These are phyloP conservation scores for Brassica incana DNA, from an alignment of 345 rosid genomes.

Conservation along the genomic window DNA sequence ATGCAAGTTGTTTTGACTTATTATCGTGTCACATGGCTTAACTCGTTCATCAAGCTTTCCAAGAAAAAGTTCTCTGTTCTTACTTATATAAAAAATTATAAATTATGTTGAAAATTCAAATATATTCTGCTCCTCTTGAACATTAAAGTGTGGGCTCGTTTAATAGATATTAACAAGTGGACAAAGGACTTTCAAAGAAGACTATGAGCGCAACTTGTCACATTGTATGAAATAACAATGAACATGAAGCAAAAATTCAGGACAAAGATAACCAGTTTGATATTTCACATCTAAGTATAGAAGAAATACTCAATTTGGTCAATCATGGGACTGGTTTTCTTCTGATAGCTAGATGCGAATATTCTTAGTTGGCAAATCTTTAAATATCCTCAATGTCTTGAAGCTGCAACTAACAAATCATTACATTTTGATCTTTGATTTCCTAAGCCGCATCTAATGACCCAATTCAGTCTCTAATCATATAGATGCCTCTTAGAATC, in stretches of 20 bases:
- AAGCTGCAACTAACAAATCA: constrained; percentile 7
- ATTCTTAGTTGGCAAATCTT: constrained; percentile 26
- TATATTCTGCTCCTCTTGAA: constrained; percentile 1
- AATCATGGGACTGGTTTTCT: constrained; percentile 27
- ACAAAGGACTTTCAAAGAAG: neutral
- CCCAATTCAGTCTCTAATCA: constrained; percentile 17
- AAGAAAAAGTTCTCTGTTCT: constrained; percentile 21
- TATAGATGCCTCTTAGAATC: neutral
- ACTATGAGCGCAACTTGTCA: constrained; percentile 31
- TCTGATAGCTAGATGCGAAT: constrained; percentile 19
- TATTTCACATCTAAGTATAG: neutral
- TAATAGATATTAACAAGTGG: constrained; percentile 25
- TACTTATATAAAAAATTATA: neutral
- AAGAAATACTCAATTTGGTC: constrained; percentile 25
- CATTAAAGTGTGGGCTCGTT: constrained; percentile 19
- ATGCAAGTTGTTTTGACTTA: constrained; percentile 37
- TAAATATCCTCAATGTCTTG: constrained; percentile 17
- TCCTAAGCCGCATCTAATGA: constrained; percentile 21
- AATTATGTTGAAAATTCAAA: neutral
- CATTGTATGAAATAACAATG: constrained; percentile 24
- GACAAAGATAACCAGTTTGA: constrained; percentile 22
- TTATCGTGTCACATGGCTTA: constrained; percentile 32
- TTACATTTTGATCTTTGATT: constrained; percentile 17
- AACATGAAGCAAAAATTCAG: constrained; percentile 29
- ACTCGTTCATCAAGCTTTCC: constrained; percentile 24